A percentile compares a stretch with the other conserved stretches of the same genome.
These are phyloP conservation scores for Phaseolus lunatus DNA, from an alignment of 306 rosid genomes.

Conservation along the genomic window DNA sequence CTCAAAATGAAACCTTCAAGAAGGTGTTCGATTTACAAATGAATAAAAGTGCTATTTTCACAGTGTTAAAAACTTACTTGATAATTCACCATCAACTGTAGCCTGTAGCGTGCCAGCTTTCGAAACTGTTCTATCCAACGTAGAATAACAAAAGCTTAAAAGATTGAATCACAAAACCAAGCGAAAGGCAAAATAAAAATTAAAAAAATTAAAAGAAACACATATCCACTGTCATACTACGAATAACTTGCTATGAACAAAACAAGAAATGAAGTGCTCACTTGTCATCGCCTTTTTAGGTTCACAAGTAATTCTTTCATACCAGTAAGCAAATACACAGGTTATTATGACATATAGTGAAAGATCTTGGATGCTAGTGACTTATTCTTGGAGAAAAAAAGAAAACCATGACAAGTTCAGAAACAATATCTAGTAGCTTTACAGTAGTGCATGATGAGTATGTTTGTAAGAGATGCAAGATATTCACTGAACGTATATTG, in stretches of 20 bases:
- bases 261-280: not conserved
- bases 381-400: no score
- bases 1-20: constrained; percentile 20
- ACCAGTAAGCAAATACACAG: constrained; percentile 21
- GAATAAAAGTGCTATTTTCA: constrained; percentile 8
- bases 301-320: constrained; percentile 3
- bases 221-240: not conserved
- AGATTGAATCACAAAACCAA: not conserved
- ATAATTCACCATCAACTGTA: constrained; percentile 50
- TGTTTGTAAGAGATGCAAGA: no score
- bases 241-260: not conserved
- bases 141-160: not conserved
- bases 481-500: no score
- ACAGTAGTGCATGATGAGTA: no score
- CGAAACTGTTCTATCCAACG: constrained; percentile 47
- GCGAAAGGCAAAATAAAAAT: not conserved
- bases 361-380: no score
- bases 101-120: constrained; percentile 75
- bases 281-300: not conserved
- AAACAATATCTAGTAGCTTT: no score
- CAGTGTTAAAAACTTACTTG: constrained; percentile 54
- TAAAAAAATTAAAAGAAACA: constrained; percentile 1
- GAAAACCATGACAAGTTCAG: no score
- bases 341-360: not conserved
- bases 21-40: not conserved